A percentile compares a stretch with the other conserved stretches of the same genome.
phyloP scores from a whole-genome alignment of 805 yeast genomes.

The Lipomyces sp. region DNA sequence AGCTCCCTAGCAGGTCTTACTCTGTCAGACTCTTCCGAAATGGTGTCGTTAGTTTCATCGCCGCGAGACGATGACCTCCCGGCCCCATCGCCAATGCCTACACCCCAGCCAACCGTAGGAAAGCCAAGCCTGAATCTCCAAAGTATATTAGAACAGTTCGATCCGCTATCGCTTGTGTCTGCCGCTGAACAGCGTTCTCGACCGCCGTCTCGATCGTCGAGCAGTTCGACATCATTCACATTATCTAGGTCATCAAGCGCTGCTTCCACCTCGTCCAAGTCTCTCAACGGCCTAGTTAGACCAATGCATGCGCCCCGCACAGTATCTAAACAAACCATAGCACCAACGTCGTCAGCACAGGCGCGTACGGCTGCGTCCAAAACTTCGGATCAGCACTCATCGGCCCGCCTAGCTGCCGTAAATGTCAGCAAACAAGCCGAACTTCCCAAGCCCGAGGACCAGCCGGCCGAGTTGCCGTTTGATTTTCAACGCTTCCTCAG shows the following conservation, averaged over 20 bases:
- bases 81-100: constrained; percentile 25
- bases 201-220: constrained; percentile 7
- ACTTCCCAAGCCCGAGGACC: constrained; percentile 40
- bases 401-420: background rate
- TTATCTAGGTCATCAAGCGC: constrained; percentile 18
- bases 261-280: constrained; percentile 8
- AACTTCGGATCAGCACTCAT: background rate
- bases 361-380: background rate
- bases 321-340: background rate
- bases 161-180: constrained; percentile 37
- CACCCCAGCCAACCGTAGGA: constrained; percentile 31
- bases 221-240: background rate
- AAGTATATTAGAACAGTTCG: constrained; percentile 40
- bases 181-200: constrained; percentile 16
- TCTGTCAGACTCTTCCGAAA: constrained; percentile 13
- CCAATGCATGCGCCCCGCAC: background rate
- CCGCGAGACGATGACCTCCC: background rate
- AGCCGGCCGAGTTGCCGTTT: constrained; percentile 53
- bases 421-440: constrained; percentile 9
- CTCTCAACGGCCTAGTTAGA: background rate
- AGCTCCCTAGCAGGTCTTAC: background rate
- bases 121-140: constrained; percentile 31
- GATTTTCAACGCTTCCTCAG: constrained; percentile 82
- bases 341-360: background rate
- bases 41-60: constrained; percentile 18